A percentile compares a stretch with the other conserved stretches of the same genome.
phyloP scores from a whole-genome alignment of 352 stramenopile genomes.

The Elongisporangium senticosum region DNA sequence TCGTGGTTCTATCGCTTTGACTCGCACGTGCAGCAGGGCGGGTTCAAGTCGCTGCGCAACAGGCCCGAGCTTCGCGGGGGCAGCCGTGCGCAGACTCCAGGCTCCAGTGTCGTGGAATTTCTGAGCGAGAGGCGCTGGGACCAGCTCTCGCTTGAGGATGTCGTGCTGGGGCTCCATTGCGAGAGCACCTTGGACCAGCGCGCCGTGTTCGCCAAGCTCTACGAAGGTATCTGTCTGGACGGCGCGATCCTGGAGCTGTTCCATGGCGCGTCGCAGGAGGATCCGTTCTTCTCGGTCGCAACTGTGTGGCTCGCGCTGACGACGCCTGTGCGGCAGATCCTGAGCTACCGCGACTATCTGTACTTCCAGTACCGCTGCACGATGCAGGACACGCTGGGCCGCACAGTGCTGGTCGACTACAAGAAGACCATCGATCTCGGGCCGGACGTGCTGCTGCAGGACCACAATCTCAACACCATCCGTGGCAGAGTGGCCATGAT shows the following conservation, averaged over 20 bases:
- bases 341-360: conserved; percentile 3
- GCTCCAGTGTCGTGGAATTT: neutral
- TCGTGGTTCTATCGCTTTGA: neutral
- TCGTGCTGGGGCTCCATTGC: conserved; percentile 10
- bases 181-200: conserved; percentile 11
- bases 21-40: neutral
- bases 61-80: neutral
- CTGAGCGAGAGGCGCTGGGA: neutral
- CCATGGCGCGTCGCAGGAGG: conserved; percentile 2
- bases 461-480: neutral
- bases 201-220: conserved; percentile 7
- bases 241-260: conserved; percentile 10
- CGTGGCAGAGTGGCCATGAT: neutral
- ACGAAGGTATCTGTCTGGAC: conserved; percentile 11
- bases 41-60: neutral
- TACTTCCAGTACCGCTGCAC: conserved; percentile 3
- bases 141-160: conserved; percentile 7
- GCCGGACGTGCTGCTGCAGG: neutral
- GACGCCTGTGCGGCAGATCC: neutral
- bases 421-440: neutral
- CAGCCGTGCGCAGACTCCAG: neutral
- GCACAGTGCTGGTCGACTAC: neutral
- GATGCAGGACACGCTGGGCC: neutral
- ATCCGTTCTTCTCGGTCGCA: conserved; percentile 12
- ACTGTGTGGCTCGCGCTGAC: conserved; percentile 7